Evolutionary conservation across 1,139 yeast genomes (phyloP), one percentile per base, ranked within the genome.

Genomic region (Suhomyces ambrosiae): DNA sequence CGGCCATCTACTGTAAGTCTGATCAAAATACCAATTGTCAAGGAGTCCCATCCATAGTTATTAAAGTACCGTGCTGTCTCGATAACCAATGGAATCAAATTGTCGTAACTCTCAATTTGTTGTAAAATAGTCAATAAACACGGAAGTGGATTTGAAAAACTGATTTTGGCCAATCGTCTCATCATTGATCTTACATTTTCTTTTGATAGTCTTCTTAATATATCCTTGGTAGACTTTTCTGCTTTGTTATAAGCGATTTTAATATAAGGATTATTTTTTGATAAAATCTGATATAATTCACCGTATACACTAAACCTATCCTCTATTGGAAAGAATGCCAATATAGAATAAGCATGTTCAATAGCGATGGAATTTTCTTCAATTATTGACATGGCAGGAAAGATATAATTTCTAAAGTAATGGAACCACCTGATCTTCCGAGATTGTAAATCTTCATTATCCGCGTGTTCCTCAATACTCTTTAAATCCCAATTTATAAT

Each of bases 31-130:
- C 86, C 90, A 49, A 79, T 81, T 2, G 92, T 83, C 28, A 90
- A 63, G 2, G 81, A 86, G 57, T 90, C 97, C 90, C 95, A 89
- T 0, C 90, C 92, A 54, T 85, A 82, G 7, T 68, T 74, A 39
- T 84, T 85, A 57, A 89, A 87, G 52, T 81, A 85, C 32, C 82
- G 69, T 0, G 96, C 90, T 2, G 95, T 80, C 38, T 84, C 86
- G 8, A 88, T 90, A 9, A 92, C 82, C 40, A 89, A 68, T 30
- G 79, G 81, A 37, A 82, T 87, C 47, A 89, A 76, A 55, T 89
- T 92, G 55, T 86, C 96, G 55, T 92, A 94, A 65, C 95, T 88
- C 58, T 94, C 98, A 44, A 92, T 81, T 52, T 83, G 90, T 39
- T 76, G 79, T 18, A 84, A 66, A 27, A 82, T 71, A 1, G 85